Conservation (phyloP, 495 filamentous ascomycete genomes). For the Penicillium flavigenum region DNA sequence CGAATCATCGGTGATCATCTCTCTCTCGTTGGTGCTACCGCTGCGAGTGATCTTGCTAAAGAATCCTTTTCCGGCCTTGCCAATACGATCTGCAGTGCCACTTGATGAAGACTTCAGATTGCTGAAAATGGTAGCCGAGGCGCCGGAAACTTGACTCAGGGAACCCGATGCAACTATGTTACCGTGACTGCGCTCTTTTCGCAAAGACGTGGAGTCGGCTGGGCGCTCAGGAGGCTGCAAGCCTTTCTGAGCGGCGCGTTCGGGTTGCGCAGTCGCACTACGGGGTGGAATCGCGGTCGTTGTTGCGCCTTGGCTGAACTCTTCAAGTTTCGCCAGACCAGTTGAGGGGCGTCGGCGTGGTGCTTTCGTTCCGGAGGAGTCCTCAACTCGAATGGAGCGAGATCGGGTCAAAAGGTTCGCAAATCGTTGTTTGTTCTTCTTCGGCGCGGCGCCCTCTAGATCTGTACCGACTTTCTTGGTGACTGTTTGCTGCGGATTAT, state of each 20-base stretch:
- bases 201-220: slow-evolving; percentile 34
- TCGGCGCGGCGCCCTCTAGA: slow-evolving; percentile 29
- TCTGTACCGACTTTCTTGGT: slow-evolving; percentile 35
- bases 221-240: slow-evolving; percentile 52
- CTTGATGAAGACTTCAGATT: slow-evolving; percentile 69
- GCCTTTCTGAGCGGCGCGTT: slow-evolving; percentile 51
- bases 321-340: slow-evolving; percentile 43
- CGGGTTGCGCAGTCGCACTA: slow-evolving; percentile 60
- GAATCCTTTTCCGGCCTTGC: slow-evolving; percentile 73
- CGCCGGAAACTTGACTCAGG: slow-evolving; percentile 60
- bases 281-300: slow-evolving; percentile 39
- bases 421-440: slow-evolving; percentile 53
- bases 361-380: slow-evolving; percentile 37
- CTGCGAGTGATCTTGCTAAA: slow-evolving; percentile 74
- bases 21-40: slow-evolving; percentile 67
- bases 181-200: slow-evolving; percentile 50
- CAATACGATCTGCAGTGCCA: slow-evolving; percentile 68
- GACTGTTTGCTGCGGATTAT: slow-evolving; percentile 23
- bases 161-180: slow-evolving; percentile 55
- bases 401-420: slow-evolving; percentile 62
- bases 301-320: slow-evolving; percentile 32
- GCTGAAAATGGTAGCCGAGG: slow-evolving; percentile 65
- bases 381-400: slow-evolving; percentile 62
- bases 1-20: slow-evolving; percentile 68
- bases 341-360: slow-evolving; percentile 45